These are phyloP conservation scores for Acanthamoeba healyi DNA, from an alignment of 208 protist species.

Conservation along the genomic window DNA sequence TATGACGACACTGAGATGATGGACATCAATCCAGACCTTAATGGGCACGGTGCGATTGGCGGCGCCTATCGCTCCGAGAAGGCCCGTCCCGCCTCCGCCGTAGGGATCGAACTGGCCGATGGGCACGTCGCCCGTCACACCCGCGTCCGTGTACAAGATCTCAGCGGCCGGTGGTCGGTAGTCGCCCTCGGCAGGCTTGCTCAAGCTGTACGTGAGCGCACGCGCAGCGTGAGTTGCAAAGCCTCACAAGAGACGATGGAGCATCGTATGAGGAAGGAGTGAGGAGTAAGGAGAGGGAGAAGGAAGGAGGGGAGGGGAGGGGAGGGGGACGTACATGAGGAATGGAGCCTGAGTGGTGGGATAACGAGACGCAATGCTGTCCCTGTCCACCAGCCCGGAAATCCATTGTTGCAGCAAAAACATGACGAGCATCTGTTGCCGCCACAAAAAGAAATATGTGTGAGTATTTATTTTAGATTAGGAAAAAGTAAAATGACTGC, in stretches of 20 bases:
- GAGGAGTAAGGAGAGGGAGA: too few species aligned
- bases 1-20: too few species aligned
- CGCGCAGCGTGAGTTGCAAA: too few species aligned
- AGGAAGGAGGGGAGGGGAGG: too few species aligned
- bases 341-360: background rate
- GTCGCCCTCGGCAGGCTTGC: background rate
- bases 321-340: constrained; percentile 8
- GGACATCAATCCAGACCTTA: background rate
- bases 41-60: constrained; percentile 34
- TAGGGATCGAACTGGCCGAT: constrained; percentile 35
- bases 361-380: background rate
- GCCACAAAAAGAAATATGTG: background rate
- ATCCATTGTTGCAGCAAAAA: constrained; percentile 63
- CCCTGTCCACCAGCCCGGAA: background rate
- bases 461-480: background rate
- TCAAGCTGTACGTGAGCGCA: background rate
- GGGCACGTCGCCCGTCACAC: background rate
- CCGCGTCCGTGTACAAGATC: constrained; percentile 13
- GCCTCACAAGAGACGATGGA: too few species aligned
- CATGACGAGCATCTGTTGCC: constrained; percentile 33
- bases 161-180: background rate
- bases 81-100: constrained; percentile 1
- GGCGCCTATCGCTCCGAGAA: constrained; percentile 10
- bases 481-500: background rate
- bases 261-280: too few species aligned